These are phyloP conservation scores for Oropetium thomaeum DNA, from an alignment of 176 grass and related monocot genomes.

Conservation along the genomic window DNA sequence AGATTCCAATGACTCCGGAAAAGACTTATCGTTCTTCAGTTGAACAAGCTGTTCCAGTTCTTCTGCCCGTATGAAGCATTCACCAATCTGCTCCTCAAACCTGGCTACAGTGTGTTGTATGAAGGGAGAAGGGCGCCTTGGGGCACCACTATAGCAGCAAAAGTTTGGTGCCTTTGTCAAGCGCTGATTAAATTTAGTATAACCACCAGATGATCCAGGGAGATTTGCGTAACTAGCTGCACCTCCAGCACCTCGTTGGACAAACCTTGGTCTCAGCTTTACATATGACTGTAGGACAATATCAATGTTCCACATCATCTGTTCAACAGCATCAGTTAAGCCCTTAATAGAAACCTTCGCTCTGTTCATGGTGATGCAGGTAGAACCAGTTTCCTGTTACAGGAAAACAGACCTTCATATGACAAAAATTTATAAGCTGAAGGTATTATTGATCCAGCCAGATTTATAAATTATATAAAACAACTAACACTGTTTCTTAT, in stretches of 20 bases:
- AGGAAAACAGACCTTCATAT: slow-evolving; percentile 16
- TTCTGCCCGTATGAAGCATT: slow-evolving; percentile 62
- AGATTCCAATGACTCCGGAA: slow-evolving; percentile 48
- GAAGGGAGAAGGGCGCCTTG: slow-evolving; percentile 67
- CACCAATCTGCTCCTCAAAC: slow-evolving; percentile 59
- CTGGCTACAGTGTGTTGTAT: slow-evolving; percentile 52
- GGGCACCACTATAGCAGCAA: slow-evolving; percentile 46
- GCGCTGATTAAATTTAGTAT: slow-evolving; percentile 35
- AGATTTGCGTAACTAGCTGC: slow-evolving; percentile 28
- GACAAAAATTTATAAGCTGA: slow-evolving; percentile 15
- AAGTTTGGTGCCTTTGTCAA: slow-evolving; percentile 34
- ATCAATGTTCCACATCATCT: slow-evolving; percentile 55
- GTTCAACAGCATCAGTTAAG: slow-evolving; percentile 43
- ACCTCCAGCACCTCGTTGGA: slow-evolving; percentile 32
- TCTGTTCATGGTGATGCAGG: slow-evolving; percentile 54
- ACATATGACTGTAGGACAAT: slow-evolving; percentile 61
- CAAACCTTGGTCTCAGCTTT: slow-evolving; percentile 51
- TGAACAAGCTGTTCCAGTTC: slow-evolving; percentile 75
- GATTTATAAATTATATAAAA: slow-evolving; percentile 11
- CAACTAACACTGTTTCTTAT: neutral
- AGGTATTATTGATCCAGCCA: slow-evolving; percentile 1
- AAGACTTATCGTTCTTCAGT: slow-evolving; percentile 49
- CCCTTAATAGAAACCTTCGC: slow-evolving; percentile 55
- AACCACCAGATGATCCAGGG: slow-evolving; percentile 9
- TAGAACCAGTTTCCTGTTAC: slow-evolving; percentile 53